phyloP scores from a whole-genome alignment of 495 filamentous ascomycete species.

The Trichoderma parareesei region DNA sequence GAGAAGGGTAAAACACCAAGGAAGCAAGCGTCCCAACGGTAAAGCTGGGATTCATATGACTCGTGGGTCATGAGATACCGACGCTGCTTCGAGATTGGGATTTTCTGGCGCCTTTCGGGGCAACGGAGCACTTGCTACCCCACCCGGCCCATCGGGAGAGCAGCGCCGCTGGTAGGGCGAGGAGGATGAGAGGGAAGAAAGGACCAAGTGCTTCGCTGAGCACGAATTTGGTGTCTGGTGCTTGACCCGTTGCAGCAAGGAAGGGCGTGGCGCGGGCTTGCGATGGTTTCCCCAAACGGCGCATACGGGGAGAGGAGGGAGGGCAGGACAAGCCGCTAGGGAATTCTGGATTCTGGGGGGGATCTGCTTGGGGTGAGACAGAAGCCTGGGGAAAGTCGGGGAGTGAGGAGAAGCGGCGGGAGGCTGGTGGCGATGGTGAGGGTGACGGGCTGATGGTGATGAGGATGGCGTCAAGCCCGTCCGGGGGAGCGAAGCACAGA shows the following conservation, averaged over 20 bases:
- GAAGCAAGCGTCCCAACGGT: background rate
- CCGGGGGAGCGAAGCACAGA: too few species aligned
- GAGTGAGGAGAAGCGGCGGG: background rate
- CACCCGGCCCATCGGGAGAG: constrained; percentile 6
- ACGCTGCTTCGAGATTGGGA: background rate
- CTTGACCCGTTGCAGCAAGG: background rate
- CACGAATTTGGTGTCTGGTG: background rate
- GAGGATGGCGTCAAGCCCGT: too few species aligned
- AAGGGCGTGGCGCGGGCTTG: background rate
- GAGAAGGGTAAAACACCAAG: background rate
- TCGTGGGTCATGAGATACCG: background rate
- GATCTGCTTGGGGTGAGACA: background rate
- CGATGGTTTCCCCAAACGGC: background rate
- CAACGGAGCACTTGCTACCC: background rate
- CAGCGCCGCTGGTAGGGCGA: constrained; percentile 2
- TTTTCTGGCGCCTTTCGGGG: constrained; percentile 4
- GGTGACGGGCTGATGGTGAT: background rate
- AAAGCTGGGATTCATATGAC: background rate
- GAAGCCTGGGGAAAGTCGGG: constrained; percentile 1
- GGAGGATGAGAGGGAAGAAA: background rate
- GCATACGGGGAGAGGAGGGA: background rate
- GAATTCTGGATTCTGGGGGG: background rate
- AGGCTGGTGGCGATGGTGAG: background rate
- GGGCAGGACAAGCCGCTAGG: background rate
- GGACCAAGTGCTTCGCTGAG: background rate